phyloP scores from a whole-genome alignment of 805 yeast genomes.

The Candida wancherniae region DNA sequence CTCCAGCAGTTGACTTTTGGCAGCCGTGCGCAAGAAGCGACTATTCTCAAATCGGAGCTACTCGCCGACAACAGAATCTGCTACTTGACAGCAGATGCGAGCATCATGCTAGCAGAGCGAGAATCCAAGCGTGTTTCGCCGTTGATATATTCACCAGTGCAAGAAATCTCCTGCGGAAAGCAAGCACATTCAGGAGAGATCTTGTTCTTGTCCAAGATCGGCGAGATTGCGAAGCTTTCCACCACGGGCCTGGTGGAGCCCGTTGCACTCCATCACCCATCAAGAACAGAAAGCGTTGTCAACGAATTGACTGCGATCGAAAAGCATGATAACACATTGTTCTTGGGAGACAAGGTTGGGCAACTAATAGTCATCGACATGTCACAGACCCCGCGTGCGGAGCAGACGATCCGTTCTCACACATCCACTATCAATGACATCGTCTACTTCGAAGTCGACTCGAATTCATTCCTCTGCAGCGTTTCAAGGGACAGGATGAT shows the following conservation, averaged over 20 bases:
- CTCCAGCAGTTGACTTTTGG: too few species aligned
- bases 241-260: background rate
- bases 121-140: slow-evolving; percentile 1
- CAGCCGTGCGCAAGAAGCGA: too few species aligned
- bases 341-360: slow-evolving; percentile 51
- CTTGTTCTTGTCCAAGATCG: slow-evolving; percentile 20
- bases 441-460: slow-evolving; percentile 26
- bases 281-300: slow-evolving; percentile 15
- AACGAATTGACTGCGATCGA: slow-evolving; percentile 44
- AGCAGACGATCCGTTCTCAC: slow-evolving; percentile 41
- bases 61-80: too few species aligned
- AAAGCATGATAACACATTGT: slow-evolving; percentile 21
- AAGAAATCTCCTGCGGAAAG: slow-evolving; percentile 7
- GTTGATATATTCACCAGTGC: slow-evolving; percentile 1
- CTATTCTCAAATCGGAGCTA: too few species aligned
- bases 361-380: slow-evolving; percentile 25
- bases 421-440: slow-evolving; percentile 49
- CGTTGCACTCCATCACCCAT: slow-evolving; percentile 1
- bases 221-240: slow-evolving; percentile 13
- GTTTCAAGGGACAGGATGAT: slow-evolving; percentile 61
- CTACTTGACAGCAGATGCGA: too few species aligned
- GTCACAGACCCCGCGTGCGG: slow-evolving; percentile 13
- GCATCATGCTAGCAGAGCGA: too few species aligned
- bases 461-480: slow-evolving; percentile 34
- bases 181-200: slow-evolving; percentile 8